Conservation (phyloP, 2,329 filamentous ascomycete genomes). For the Dothidotthia symphoricarpi region DNA sequence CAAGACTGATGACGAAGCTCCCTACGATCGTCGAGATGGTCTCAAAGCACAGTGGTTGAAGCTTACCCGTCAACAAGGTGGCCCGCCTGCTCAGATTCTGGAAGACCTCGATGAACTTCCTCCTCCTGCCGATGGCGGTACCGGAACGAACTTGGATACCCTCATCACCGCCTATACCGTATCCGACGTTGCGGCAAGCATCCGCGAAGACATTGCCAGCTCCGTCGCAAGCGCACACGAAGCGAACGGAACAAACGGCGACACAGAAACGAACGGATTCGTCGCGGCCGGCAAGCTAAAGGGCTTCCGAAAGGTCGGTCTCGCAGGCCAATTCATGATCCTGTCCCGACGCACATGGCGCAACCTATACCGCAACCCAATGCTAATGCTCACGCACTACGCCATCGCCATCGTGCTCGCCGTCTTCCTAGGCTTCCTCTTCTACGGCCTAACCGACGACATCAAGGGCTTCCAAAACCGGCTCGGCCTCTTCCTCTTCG, state of each 20-base stretch:
- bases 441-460: slow-evolving; percentile 93
- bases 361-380: slow-evolving; percentile 94
- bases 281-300: slow-evolving; percentile 63
- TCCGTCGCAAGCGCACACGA: slow-evolving; percentile 63
- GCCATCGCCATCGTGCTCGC: slow-evolving; percentile 93
- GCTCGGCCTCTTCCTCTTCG: slow-evolving; percentile 95
- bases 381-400: slow-evolving; percentile 98
- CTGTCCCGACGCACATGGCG: slow-evolving; percentile 90
- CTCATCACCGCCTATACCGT: slow-evolving; percentile 72
- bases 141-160: slow-evolving; percentile 74
- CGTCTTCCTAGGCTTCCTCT: slow-evolving; percentile 90
- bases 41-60: slow-evolving; percentile 59
- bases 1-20: slow-evolving; percentile 61
- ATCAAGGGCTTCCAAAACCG: slow-evolving; percentile 98
- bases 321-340: slow-evolving; percentile 80
- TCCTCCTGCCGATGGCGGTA: slow-evolving; percentile 56
- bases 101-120: slow-evolving; percentile 68
- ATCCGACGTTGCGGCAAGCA: slow-evolving; percentile 72
- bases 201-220: slow-evolving; percentile 74
- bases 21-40: slow-evolving; percentile 51
- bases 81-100: slow-evolving; percentile 58
- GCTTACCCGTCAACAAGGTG: slow-evolving; percentile 54
- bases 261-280: slow-evolving; percentile 53
- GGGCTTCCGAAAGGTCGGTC: slow-evolving; percentile 79
- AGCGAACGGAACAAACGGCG: slow-evolving; percentile 66